Evolutionary conservation across 2,329 filamentous ascomycete genomes (phyloP), one percentile per base, ranked within the genome.

Genomic region (Cladosporium sp.): DNA sequence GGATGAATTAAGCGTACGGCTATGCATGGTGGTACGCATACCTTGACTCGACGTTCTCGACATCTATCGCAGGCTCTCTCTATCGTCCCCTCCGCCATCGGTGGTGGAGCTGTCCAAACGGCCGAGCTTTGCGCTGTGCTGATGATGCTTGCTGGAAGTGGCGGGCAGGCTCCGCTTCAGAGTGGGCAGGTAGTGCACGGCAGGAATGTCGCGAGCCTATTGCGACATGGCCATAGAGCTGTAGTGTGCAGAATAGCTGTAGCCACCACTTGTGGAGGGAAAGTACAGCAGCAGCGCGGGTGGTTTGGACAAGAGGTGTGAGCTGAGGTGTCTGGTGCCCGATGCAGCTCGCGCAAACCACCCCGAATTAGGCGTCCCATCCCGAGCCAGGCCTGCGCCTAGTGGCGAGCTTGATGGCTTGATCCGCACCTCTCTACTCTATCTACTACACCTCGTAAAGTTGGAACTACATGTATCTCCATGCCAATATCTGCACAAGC

Each of bases 31-130:
- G 13, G 11, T 8, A 32, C 19, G 30, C 58, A 49, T 50, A 62
- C 62, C 60, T 66, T 66, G 40, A 66, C 63, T 5, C 63, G 57
- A 12, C 63, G 59, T 51, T 66, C 63, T 55, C 63, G 57, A 53
- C 63, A 66, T 38, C 62, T 53, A 46, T 66, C 62, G 42, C 63
- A 66, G n/a, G 63, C 63, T 51, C 63, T 54, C 42, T 65, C 63
- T 13, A 22, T 32, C 41, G 32, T 27, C 27, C 38, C 45, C 36
- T 40, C 45, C 13, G 36, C 36, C 45, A 40, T 40, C 7, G 19
- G 45, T 48, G 43, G 22, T 27, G 22, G 29, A 13, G 42, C 33
- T 46, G n/a, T n/a, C 35, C 39, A 30, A 32, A 32, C 36, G 39
- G 45, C 36, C 45, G 45, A 48, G 36, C 45, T 48, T 39, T 48